These are phyloP conservation scores for Populus ilicifolia DNA, from an alignment of 345 rosid genomes.

Conservation along the genomic window DNA sequence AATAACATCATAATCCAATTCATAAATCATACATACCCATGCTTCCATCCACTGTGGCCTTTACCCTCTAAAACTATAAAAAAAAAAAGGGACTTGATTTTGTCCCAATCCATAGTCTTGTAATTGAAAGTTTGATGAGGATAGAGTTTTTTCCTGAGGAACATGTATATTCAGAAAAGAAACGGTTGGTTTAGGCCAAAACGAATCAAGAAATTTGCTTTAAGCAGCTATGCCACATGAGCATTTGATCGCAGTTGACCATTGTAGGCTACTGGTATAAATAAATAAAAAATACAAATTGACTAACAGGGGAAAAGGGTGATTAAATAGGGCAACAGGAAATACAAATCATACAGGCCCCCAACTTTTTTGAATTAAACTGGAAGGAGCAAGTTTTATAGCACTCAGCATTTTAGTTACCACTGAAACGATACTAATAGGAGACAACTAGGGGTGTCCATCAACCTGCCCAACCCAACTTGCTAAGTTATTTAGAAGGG, in stretches of 20 bases:
- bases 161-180: not conserved
- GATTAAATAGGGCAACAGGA: too few relatives aligned
- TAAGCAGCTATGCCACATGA: too few relatives aligned
- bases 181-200: not conserved
- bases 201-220: not conserved
- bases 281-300: too few relatives aligned
- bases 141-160: not conserved
- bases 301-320: too few relatives aligned
- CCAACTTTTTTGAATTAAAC: not conserved
- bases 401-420: not conserved
- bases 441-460: not conserved
- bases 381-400: not conserved
- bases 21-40: constrained; percentile 62
- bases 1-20: not conserved
- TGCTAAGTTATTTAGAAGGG: not conserved
- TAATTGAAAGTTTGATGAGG: not conserved
- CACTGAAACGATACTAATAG: not conserved
- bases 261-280: too few relatives aligned
- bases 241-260: too few relatives aligned
- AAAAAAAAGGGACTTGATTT: not conserved
- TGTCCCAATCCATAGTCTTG: not conserved
- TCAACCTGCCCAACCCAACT: not conserved
- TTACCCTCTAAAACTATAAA: too few relatives aligned
- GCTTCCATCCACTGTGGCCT: constrained; percentile 99
- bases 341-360: too few relatives aligned